Base-by-base conservation (phyloP, 23 red algal species). In the Agarophyton chilense region DNA sequence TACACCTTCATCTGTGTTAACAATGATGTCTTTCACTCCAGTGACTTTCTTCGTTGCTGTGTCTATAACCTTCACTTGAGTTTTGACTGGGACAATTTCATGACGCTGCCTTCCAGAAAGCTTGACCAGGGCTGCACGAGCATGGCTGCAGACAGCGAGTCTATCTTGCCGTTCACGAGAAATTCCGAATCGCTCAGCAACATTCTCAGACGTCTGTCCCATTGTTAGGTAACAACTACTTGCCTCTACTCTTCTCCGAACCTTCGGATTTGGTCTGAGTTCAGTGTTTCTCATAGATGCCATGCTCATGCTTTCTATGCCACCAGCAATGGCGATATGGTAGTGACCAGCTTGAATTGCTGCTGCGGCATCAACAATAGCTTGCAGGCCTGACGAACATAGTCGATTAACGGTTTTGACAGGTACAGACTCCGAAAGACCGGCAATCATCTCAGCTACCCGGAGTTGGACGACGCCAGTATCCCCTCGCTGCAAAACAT, bases 191-290 rank as follows among this genome's bases (percentile, higher is more conserved):
- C 86, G 61, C 25, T 70, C 90, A 22, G 93, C 94, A 67, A 99
- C 97, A 81, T 99, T 99, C 74, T 99, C 97, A 41, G 93, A 96
- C 25, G 97, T 99, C 52, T 99, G 52, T 11, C 97, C 97, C 97
- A 99, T 99, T 41, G 89, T 87, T 32, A 99, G 31, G 45, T 99
- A 99, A 65, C 92, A 95, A 62, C 84, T 83, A 45, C 45, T 56
- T 38, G 97, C 94, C 58, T 90, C 83, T 60, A 33, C 50, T 16
- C 80, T 78, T 35, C 49, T 61, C 39, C 72, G 66, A 31, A 91
- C 65, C 39, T 62, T 51, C 13, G 82, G 93, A 74, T 95, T 95
- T 3, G 74, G 79, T 55, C 50, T 26, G 36, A 95, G 66, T 66
- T 90, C 81, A 21, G 63, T 94, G 47, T 94, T 90, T 55, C 53